Conservation (phyloP, 768 basidiomycete species). For the Russula vinacea region DNA sequence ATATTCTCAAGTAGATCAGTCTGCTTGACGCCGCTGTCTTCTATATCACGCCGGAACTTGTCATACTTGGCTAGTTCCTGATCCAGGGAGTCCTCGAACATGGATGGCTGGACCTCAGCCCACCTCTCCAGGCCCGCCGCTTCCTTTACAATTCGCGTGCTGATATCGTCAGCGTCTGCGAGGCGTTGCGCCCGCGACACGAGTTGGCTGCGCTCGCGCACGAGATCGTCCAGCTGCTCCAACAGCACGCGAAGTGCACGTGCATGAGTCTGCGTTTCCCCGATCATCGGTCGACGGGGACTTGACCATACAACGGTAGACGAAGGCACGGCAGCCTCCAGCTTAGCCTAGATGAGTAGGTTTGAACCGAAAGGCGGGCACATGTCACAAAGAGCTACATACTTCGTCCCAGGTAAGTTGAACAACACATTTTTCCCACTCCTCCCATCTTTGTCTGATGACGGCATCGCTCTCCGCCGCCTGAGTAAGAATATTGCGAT, state of each 20-base stretch:
- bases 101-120: constrained; percentile 70
- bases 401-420: constrained; percentile 70
- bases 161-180: constrained; percentile 69
- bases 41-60: constrained; percentile 52
- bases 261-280: constrained; percentile 54
- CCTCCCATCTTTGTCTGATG: constrained; percentile 80
- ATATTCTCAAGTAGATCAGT: constrained; percentile 62
- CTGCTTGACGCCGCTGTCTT: constrained; percentile 58
- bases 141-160: constrained; percentile 59
- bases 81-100: constrained; percentile 84
- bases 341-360: constrained; percentile 47
- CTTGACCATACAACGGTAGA: constrained; percentile 37
- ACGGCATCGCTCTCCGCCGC: constrained; percentile 73
- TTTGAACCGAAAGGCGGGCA: background rate
- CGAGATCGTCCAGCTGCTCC: constrained; percentile 76
- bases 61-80: constrained; percentile 81
- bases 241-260: constrained; percentile 68
- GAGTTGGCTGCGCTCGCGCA: constrained; percentile 55
- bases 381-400: constrained; percentile 9
- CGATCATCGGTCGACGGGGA: constrained; percentile 13
- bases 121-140: constrained; percentile 64
- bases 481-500: constrained; percentile 65
- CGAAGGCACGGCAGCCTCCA: constrained; percentile 68
- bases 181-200: constrained; percentile 62
- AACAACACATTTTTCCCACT: constrained; percentile 74